These are phyloP conservation scores for Candida oleophila DNA, from an alignment of 805 yeast species.

Conservation along the genomic window DNA sequence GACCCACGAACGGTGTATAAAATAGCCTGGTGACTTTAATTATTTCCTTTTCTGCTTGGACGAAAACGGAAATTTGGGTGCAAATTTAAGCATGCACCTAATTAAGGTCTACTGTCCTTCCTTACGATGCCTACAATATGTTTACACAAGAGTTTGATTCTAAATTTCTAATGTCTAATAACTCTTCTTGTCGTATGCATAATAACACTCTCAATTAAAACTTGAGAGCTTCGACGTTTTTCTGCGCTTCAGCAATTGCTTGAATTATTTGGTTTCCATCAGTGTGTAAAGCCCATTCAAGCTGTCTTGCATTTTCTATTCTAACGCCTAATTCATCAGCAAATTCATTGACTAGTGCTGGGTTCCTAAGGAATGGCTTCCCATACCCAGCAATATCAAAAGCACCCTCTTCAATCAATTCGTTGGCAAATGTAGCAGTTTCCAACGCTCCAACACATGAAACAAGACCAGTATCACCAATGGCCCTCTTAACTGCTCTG, in stretches of 20 bases:
- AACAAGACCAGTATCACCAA: constrained; percentile 42
- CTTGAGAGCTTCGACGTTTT: neutral
- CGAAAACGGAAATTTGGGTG: too few species aligned
- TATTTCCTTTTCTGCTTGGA: too few species aligned
- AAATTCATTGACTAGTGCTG: constrained; percentile 49
- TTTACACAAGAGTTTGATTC: too few species aligned
- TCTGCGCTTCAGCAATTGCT: constrained; percentile 10
- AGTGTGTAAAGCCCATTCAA: constrained; percentile 20
- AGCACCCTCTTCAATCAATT: constrained; percentile 38
- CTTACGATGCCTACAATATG: too few species aligned
- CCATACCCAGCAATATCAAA: constrained; percentile 52
- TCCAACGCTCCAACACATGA: constrained; percentile 48
- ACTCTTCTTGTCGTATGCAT: too few species aligned
- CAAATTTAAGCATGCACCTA: too few species aligned
- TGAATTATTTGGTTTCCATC: constrained; percentile 16
- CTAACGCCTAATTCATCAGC: constrained; percentile 49
- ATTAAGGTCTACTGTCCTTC: too few species aligned
- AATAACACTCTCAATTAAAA: too few species aligned
- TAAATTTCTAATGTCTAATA: too few species aligned
- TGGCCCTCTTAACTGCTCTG: constrained; percentile 38
- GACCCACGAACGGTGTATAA: too few species aligned
- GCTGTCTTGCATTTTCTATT: constrained; percentile 32
- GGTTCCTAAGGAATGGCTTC: constrained; percentile 44
- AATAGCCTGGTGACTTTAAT: too few species aligned
- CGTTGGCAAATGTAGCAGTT: constrained; percentile 32